phyloP scores from a whole-genome alignment of 768 basidiomycete species.

The Udeniomyces megalosporus region DNA sequence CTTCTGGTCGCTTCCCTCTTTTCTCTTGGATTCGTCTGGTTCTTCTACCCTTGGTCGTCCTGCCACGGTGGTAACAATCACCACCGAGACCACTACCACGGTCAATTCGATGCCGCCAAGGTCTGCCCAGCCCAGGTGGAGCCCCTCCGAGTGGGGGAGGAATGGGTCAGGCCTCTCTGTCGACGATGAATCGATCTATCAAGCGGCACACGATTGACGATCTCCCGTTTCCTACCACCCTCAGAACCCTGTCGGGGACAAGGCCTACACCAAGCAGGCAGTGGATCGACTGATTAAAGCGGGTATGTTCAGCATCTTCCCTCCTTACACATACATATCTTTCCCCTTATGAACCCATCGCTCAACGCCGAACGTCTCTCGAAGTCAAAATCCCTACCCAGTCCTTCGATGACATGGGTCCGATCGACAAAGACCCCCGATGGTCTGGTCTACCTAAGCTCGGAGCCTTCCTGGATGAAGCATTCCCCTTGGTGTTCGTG shows the following conservation, averaged over 20 bases:
- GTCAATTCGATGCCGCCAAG: too few relatives aligned
- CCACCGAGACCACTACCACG: too few relatives aligned
- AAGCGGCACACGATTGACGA: neutral
- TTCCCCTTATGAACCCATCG: neutral
- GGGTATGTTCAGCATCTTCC: too few relatives aligned
- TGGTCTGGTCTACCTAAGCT: neutral
- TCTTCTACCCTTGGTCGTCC: too few relatives aligned
- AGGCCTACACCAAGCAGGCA: neutral
- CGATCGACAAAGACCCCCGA: neutral
- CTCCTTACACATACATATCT: too few relatives aligned
- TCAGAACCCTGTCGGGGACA: neutral
- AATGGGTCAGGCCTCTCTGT: conserved; percentile 1
- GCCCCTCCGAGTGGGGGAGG: neutral
- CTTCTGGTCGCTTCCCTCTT: too few relatives aligned
- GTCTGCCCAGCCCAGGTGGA: conserved; percentile 6
- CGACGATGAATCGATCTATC: neutral
- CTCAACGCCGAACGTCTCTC: neutral
- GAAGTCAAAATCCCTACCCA: conserved; percentile 1
- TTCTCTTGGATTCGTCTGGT: too few relatives aligned
- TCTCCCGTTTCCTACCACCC: neutral
- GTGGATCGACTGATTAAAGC: neutral
- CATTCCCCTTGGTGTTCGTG: neutral
- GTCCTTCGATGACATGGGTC: conserved; percentile 5
- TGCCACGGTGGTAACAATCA: too few relatives aligned
- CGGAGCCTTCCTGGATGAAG: conserved; percentile 3